Evolutionary conservation across 2,329 filamentous ascomycete species (phyloP), one percentile per base, ranked within the genome.

Genomic region (Bipolaris sorokiniana): DNA sequence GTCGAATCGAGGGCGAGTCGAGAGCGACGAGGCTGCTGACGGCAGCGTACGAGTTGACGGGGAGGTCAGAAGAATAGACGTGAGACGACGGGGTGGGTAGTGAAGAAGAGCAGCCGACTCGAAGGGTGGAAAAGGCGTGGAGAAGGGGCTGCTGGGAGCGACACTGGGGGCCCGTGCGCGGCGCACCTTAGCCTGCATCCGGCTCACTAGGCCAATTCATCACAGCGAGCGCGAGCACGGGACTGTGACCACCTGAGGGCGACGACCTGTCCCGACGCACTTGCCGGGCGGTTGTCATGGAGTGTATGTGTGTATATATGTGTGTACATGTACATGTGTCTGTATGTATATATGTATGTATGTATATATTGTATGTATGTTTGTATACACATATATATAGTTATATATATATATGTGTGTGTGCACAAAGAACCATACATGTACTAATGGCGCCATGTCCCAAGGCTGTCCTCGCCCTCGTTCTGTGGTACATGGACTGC

Each of bases 81-180:
- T 56, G 54, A 48, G 54, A 34, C 38, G 40, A 42, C 40, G 50
- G 48, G 58, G 51, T 45, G 63, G 62, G 51, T 51, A 57, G 56
- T 53, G 55, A 58, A 67, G 63, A 61, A 62, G 65, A 67, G 59
- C 48, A 58, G 64, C 61, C 63, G 65, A 58, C 63, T 67, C 65
- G 62, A 64, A 42, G 40, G 59, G 60, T 61, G 55, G 63, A 66
- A 66, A 62, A 65, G 66, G 62, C 56, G 56, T 59, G 58, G 58
- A 63, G 65, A 62, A 63, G 64, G 62, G 65, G 62, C 63, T 57
- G 56, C 58, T 63, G 55, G 63, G 54, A 61, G 55, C 64, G 53
- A 51, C 50, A 54, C 62, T 9, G 20, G 5, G 3, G 40, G 50
- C 42, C 26, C 37, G 65, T 59, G 59, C 57, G 53, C 54, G 20